A percentile compares a stretch with the other conserved stretches of the same genome.
These are phyloP conservation scores for Capronia americana DNA, from an alignment of 2,329 filamentous ascomycete species.

Conservation along the genomic window DNA sequence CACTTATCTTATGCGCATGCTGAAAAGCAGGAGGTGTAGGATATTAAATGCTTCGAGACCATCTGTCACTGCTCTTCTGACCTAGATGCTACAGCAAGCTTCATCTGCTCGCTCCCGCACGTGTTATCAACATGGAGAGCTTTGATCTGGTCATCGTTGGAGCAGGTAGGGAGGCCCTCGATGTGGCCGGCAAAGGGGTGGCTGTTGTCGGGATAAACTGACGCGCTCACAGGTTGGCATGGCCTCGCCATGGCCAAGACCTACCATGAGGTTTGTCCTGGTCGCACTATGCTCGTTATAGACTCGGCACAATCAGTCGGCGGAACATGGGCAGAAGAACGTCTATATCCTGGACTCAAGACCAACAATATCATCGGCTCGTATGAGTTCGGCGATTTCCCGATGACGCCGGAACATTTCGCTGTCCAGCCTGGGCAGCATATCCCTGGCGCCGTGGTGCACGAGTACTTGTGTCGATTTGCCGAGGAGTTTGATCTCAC, in stretches of 20 bases:
- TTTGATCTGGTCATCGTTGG: slow-evolving; percentile 19
- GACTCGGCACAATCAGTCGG: slow-evolving; percentile 66
- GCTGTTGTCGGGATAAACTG: not conserved
- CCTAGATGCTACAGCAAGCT: not conserved
- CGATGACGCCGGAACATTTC: slow-evolving; percentile 66
- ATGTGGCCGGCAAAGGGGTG: not conserved
- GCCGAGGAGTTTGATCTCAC: slow-evolving; percentile 60
- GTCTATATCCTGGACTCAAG: slow-evolving; percentile 71
- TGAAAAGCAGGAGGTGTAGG: not conserved
- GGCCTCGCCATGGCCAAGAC: slow-evolving; percentile 69
- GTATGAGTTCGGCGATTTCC: slow-evolving; percentile 76
- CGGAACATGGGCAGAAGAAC: slow-evolving; percentile 72
- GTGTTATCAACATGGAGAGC: slow-evolving; percentile 3
- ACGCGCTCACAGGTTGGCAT: slow-evolving; percentile 52
- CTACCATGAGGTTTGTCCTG: slow-evolving; percentile 65
- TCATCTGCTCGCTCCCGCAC: not conserved
- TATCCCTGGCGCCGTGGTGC: slow-evolving; percentile 63
- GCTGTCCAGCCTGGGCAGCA: slow-evolving; percentile 59
- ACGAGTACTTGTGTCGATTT: slow-evolving; percentile 64
- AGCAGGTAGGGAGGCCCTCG: slow-evolving; percentile 10
- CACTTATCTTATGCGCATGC: not conserved
- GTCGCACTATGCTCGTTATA: slow-evolving; percentile 62
- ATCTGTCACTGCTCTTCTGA: not conserved
- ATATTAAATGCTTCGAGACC: not conserved
- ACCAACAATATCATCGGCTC: slow-evolving; percentile 77